These are phyloP conservation scores for Pleurotus sapidus DNA, from an alignment of 768 basidiomycete species.

Conservation along the genomic window DNA sequence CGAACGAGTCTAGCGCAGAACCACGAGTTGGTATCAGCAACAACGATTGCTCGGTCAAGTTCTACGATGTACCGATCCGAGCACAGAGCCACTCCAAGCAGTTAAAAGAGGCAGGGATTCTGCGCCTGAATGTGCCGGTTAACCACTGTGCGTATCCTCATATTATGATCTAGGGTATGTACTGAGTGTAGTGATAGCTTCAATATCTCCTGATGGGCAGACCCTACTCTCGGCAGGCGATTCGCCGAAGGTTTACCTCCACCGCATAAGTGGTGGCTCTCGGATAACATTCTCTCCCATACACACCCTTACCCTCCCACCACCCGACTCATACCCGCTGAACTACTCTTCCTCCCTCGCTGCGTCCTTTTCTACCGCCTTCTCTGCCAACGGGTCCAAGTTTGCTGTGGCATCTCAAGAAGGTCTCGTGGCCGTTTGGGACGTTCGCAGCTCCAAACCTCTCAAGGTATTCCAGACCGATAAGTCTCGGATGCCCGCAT, in stretches of 20 bases:
- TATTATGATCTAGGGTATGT: slow-evolving; percentile 4
- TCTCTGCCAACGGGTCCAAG: slow-evolving; percentile 71
- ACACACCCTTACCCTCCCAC: slow-evolving; percentile 62
- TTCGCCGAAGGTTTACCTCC: slow-evolving; percentile 81
- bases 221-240: slow-evolving; percentile 91
- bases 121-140: slow-evolving; percentile 66
- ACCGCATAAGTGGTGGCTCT: slow-evolving; percentile 68
- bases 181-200: slow-evolving; percentile 48
- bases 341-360: slow-evolving; percentile 43
- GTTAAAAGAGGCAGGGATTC: slow-evolving; percentile 47
- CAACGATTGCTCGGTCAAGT: slow-evolving; percentile 79
- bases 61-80: slow-evolving; percentile 71
- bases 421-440: slow-evolving; percentile 79
- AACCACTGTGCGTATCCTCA: slow-evolving; percentile 66
- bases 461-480: slow-evolving; percentile 67
- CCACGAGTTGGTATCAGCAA: slow-evolving; percentile 82
- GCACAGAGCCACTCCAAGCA: slow-evolving; percentile 36
- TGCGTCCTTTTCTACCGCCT: slow-evolving; percentile 80
- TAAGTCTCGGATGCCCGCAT: slow-evolving; percentile 26
- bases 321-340: slow-evolving; percentile 40
- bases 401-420: slow-evolving; percentile 86
- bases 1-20: slow-evolving; percentile 63
- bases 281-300: slow-evolving; percentile 63
- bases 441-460: slow-evolving; percentile 71
- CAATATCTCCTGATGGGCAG: slow-evolving; percentile 85